Conservation (phyloP, 2,329 filamentous ascomycete species). For the Ophiostoma angusticollis region DNA sequence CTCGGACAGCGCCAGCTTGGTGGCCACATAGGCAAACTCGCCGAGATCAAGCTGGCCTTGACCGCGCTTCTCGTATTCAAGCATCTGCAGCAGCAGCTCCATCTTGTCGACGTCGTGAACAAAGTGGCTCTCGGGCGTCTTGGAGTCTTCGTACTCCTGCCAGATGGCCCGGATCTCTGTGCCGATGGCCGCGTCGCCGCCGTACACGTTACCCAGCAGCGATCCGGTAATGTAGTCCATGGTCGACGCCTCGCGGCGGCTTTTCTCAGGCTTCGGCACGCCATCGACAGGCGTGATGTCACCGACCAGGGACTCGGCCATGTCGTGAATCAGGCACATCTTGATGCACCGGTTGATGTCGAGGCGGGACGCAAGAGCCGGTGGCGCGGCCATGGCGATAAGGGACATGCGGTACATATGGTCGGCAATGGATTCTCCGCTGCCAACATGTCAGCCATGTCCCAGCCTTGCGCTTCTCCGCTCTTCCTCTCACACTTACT, state of each 20-base stretch:
- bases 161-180: slow-evolving; percentile 66
- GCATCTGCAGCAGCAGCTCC: slow-evolving; percentile 86
- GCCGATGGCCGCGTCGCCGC: slow-evolving; percentile 45
- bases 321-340: slow-evolving; percentile 95
- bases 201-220: slow-evolving; percentile 62
- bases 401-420: slow-evolving; percentile 99
- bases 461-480: not conserved
- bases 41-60: slow-evolving; percentile 58
- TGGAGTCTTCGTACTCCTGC: slow-evolving; percentile 87
- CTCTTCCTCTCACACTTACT: slow-evolving; percentile 24
- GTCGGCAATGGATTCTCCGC: slow-evolving; percentile 84
- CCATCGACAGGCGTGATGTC: slow-evolving; percentile 92
- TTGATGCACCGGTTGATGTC: slow-evolving; percentile 76
- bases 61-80: slow-evolving; percentile 77
- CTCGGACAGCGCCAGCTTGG: slow-evolving; percentile 60
- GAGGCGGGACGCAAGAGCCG: slow-evolving; percentile 55
- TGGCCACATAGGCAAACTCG: slow-evolving; percentile 75
- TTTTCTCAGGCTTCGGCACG: slow-evolving; percentile 79
- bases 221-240: slow-evolving; percentile 79
- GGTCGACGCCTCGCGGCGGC: slow-evolving; percentile 67
- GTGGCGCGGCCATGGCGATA: slow-evolving; percentile 82
- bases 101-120: slow-evolving; percentile 98
- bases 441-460: slow-evolving; percentile 21
- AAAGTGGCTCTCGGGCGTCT: slow-evolving; percentile 73
- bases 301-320: slow-evolving; percentile 89